Evolutionary conservation across 1,284 basidiomycete genomes (phyloP), one percentile per base, ranked within the genome.

Genomic region (Schizophyllum amplum): DNA sequence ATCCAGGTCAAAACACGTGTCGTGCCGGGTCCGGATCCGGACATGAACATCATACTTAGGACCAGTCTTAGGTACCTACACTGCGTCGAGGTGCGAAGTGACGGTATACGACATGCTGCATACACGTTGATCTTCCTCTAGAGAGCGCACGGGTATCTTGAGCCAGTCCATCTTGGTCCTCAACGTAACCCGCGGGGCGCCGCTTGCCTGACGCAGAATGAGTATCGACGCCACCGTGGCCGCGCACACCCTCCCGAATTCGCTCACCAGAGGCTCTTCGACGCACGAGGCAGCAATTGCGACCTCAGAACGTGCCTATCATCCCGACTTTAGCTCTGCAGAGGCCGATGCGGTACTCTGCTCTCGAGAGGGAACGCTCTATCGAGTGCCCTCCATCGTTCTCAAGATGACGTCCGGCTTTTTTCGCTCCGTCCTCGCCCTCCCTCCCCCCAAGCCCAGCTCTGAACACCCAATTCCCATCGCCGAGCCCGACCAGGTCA

Each of bases 371-470:
- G 70, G 69, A n/a, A 73, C 70, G 0, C 55, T 69, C 9, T 77
- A 72, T 60, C 71, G 70, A 26, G 60, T 76, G 51, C 71, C 70
- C 51, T 67, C 71, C 17, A 69, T 69, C 56, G 68, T 70, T 4
- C 65, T 77, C 7, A 68, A 70, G 21, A 71, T 65, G 52, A 73
- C 74, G 13, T 74, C 70, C 25, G 69, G 68, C 5, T 69, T 72
- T 59, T 75, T 75, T 59, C 69, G 68, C 51, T 61, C 57, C 52
- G 68, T 62, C 61, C 61, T 65, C 24, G 63, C 60, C 24, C 61
- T 65, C 24, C 62, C 63, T 4, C 60, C 59, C 24, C 55, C 55
- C 13, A 62, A 54, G 51, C 58, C 57, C 4, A 52, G 48, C 50
- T n/a, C 53, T 17, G 49, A 46, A 20, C 56, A 65, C 20, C 56